A percentile compares a stretch with the other conserved stretches of the same genome.
Evolutionary conservation across 139 green algal genomes (phyloP).

Genomic region (Microglena sp.): DNA sequence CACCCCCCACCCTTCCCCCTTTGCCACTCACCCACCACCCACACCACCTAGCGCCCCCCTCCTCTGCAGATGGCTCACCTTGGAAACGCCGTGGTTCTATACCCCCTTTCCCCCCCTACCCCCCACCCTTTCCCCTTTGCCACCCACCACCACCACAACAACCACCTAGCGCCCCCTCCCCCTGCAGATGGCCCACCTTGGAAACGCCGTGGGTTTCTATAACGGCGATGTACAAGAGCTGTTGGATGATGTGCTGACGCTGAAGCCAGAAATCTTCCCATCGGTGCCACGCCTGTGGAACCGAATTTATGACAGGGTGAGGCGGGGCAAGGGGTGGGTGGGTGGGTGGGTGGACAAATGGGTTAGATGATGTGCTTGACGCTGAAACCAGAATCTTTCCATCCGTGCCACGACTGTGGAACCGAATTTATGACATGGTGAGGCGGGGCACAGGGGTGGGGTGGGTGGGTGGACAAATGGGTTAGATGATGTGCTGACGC

Average conservation of each 20-base stretch:
- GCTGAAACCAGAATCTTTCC: slow-evolving; percentile 20
- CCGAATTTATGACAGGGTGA: slow-evolving; percentile 90
- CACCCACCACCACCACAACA: too few relatives aligned
- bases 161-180: too few relatives aligned
- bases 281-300: slow-evolving; percentile 89
- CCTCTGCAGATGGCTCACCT: too few relatives aligned
- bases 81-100: too few relatives aligned
- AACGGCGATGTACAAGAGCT: slow-evolving; percentile 74
- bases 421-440: slow-evolving; percentile 93
- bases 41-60: too few relatives aligned
- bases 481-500: slow-evolving; percentile 64
- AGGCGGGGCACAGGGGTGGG: not conserved
- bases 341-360: not conserved
- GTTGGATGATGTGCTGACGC: slow-evolving; percentile 64
- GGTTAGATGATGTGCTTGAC: slow-evolving; percentile 65
- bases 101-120: too few relatives aligned
- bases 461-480: not conserved
- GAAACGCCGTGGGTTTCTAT: slow-evolving; percentile 73
- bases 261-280: slow-evolving; percentile 21
- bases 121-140: too few relatives aligned
- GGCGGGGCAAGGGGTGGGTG: not conserved
- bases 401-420: slow-evolving; percentile 85
- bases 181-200: too few relatives aligned
- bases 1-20: too few relatives aligned
- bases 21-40: too few relatives aligned